Conservation (phyloP, 257 asterid species). For the Thymus mandschuricus region DNA sequence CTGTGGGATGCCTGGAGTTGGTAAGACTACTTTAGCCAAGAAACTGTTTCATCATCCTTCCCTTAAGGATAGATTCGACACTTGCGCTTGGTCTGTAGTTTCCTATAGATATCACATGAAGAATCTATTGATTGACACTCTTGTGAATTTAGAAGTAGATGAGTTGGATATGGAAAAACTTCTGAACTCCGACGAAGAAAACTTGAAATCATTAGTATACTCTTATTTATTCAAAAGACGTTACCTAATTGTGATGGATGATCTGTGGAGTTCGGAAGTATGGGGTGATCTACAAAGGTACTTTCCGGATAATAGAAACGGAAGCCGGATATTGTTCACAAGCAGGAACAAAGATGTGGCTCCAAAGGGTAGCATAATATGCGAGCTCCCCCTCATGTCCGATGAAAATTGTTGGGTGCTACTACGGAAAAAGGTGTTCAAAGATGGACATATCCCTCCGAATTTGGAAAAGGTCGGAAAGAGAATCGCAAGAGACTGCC, state of each 20-base stretch:
- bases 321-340: constrained; percentile 29
- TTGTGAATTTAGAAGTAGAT: not conserved
- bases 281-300: too few species aligned
- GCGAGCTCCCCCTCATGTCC: constrained; percentile 14
- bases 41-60: constrained; percentile 29
- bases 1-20: constrained; percentile 46
- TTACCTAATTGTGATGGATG: constrained; percentile 21
- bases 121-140: constrained; percentile 30
- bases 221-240: constrained; percentile 31
- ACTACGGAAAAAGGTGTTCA: constrained; percentile 38
- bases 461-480: constrained; percentile 21
- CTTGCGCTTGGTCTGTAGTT: constrained; percentile 32
- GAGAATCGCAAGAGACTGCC: constrained; percentile 34
- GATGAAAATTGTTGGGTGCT: constrained; percentile 40
- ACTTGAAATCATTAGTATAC: constrained; percentile 21
- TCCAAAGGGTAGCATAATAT: constrained; percentile 3
- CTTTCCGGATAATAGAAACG: too few species aligned
- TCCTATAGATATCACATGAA: constrained; percentile 31
- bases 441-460: constrained; percentile 27
- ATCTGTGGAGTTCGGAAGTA: too few species aligned
- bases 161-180: constrained; percentile 11
- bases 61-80: constrained; percentile 27
- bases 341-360: constrained; percentile 29
- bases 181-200: constrained; percentile 1
- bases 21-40: constrained; percentile 35